Evolutionary conservation across 2,329 filamentous ascomycete genomes (phyloP), one percentile per base, ranked within the genome.

Genomic region (Fusarium sp.): DNA sequence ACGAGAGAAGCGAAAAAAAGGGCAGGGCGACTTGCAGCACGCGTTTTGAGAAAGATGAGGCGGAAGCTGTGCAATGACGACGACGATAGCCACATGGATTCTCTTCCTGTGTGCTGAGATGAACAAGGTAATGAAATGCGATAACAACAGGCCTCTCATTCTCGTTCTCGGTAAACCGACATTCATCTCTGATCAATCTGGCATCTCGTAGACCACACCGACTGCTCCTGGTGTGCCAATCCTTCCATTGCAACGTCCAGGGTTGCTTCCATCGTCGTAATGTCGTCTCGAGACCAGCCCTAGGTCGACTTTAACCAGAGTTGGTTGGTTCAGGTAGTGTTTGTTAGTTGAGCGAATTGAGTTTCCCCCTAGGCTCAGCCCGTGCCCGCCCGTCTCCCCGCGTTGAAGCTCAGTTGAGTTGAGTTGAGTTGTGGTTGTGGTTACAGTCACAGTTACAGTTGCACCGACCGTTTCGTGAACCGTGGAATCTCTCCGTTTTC

Each of bases 211-310:
- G 20, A 24, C 17, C 35, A 59, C 46, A 29, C 36, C 36, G 16
- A 27, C 53, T 16, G 22, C 36, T 36, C 10, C 53, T 73, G 66
- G 70, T 73, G 70, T 73, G 70, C 59, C 67, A 73, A 67, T 71
- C 70, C 59, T 53, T 60, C 67, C 51, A 49, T 67, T 73, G 59
- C 55, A 67, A 56, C 42, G 63, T 46, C 70, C 62, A 71, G 70
- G 70, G 51, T 73, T 42, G 58, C 38, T 44, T 20, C n/a, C 51
- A 29, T 38, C 53, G 33, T 62, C 29, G 42, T 42, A 56, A 31
- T 31, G 27, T 27, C 60, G 46, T 55, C 35, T 56, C 46, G 20
- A 51, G 24, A 31, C 60, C 22, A 62, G 40, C 27, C 17, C 17
- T 29, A 40, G 46, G 46, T n/a, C 27, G 44, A 49, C 44, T 27